These are phyloP conservation scores for Physcomitrellopsis africana DNA, from an alignment of 225 moss, liverwort and hornwort species.

Conservation along the genomic window DNA sequence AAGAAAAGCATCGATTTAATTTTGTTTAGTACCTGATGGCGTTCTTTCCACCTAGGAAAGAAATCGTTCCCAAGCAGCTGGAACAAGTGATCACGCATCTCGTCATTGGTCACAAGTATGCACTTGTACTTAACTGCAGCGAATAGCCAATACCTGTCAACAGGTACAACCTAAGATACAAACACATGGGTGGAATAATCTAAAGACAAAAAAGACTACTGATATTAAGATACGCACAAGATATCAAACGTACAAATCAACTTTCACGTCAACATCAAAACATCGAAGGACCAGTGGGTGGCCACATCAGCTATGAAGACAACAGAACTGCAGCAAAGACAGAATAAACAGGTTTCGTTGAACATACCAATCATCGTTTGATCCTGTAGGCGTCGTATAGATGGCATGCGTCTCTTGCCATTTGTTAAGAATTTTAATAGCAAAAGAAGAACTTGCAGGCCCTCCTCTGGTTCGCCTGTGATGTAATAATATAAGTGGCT, in stretches of 20 bases:
- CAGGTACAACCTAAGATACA: neutral
- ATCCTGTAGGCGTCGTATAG: constrained; percentile 91
- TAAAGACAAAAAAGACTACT: neutral
- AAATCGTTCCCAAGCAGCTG: constrained; percentile 95
- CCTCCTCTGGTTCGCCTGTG: constrained; percentile 87
- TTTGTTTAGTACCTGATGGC: constrained; percentile 77
- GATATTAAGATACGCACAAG: constrained; percentile 1
- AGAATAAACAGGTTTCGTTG: constrained; percentile 20
- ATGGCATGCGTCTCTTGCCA: constrained; percentile 75
- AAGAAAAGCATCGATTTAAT: neutral
- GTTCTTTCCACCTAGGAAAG: constrained; percentile 97
- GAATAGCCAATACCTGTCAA: constrained; percentile 93
- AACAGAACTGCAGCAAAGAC: neutral
- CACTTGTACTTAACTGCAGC: constrained; percentile 92
- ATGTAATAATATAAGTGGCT: constrained; percentile 85
- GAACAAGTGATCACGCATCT: constrained; percentile 97
- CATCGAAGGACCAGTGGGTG: neutral
- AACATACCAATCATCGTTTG: constrained; percentile 93
- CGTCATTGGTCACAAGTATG: constrained; percentile 94
- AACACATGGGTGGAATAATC: neutral
- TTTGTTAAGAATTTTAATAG: constrained; percentile 62
- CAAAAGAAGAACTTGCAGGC: constrained; percentile 65
- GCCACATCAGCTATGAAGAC: neutral
- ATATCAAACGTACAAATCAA: neutral
- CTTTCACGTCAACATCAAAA: constrained; percentile 7